Base-by-base conservation (phyloP, 2,329 filamentous ascomycete genomes). In the Trematosphaeria pertusa region DNA sequence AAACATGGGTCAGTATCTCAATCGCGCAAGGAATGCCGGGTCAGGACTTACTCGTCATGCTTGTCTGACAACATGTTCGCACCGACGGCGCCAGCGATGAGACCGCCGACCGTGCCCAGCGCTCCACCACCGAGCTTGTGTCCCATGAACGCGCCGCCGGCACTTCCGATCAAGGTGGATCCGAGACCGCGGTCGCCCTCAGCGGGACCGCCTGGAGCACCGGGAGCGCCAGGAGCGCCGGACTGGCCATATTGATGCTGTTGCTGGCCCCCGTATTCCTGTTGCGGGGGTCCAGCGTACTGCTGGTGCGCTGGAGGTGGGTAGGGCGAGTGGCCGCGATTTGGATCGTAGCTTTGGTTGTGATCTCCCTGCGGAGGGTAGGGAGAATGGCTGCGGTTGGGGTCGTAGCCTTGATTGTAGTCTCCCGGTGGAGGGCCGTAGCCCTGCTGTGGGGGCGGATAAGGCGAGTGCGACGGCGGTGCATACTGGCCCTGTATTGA, bases 121-220 rank as follows among this genome's bases (percentile, higher is more conserved):
- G 77, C 52, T 14, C 81, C 81, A 20, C 78, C 78, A 10, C 81
- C 82, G 15, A 80, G 68, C 54, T 80, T 77, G 65, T 82, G 77
- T 0, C 79, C 81, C 0, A 80, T 73, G 59, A 76, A 82, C 6
- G 77, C 81, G n/a, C 79, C 81, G 1, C 74, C 80, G 14, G 76
- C 80, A 42, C 79, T 78, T 17, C 81, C 81, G 1, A 80, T 55
- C 19, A 84, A 59, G 3, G 81, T 77, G 1, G 81, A 78, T 3
- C 80, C 81, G 14, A 85, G 74, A 24, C 82, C 82, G 37, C 81
- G 78, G n/a, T 84, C 81, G 53, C 78, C 81, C 31, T 70, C 73
- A 28, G 57, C 64, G 35, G 66, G 58, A 17, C 63, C 67, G 5
- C 63, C 68, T 22, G 67, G 67, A 10, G 24, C 58, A 24, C 60